phyloP scores from a whole-genome alignment of 1,284 basidiomycete species.

The Trichosporon sp. region DNA sequence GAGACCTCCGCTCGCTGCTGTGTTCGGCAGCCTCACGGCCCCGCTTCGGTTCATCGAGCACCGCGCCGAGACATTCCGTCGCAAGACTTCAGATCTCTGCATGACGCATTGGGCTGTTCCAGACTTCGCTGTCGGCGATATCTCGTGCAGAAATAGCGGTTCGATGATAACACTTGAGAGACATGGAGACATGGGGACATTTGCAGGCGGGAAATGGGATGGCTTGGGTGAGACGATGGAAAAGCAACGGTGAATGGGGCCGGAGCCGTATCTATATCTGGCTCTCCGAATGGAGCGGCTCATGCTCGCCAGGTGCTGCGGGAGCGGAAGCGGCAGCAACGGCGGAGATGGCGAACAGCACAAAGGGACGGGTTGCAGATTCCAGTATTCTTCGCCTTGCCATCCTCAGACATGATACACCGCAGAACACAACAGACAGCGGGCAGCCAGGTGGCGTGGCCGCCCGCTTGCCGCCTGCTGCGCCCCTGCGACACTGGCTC shows the following conservation, averaged over 20 bases:
- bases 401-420: neutral
- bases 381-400: neutral
- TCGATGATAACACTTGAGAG: too few relatives aligned
- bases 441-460: too few relatives aligned
- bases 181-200: too few relatives aligned
- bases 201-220: neutral
- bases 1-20: too few relatives aligned
- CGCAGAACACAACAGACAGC: too few relatives aligned
- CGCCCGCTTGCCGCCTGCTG: neutral
- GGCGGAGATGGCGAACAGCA: neutral
- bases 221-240: neutral
- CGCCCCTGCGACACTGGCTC: neutral
- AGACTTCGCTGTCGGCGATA: too few relatives aligned
- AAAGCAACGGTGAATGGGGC: neutral
- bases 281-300: neutral
- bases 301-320: constrained; percentile 2
- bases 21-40: too few relatives aligned
- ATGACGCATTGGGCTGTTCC: too few relatives aligned
- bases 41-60: too few relatives aligned
- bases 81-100: too few relatives aligned
- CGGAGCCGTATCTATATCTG: neutral
- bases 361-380: neutral
- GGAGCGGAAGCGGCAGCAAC: neutral
- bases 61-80: too few relatives aligned
- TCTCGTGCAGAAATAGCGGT: too few relatives aligned